Percentiles rank a stretch among this genome's conserved stretches.
Evolutionary conservation across 73 alveolate genomes (phyloP).

Genomic region (Uronychia binucleata): DNA sequence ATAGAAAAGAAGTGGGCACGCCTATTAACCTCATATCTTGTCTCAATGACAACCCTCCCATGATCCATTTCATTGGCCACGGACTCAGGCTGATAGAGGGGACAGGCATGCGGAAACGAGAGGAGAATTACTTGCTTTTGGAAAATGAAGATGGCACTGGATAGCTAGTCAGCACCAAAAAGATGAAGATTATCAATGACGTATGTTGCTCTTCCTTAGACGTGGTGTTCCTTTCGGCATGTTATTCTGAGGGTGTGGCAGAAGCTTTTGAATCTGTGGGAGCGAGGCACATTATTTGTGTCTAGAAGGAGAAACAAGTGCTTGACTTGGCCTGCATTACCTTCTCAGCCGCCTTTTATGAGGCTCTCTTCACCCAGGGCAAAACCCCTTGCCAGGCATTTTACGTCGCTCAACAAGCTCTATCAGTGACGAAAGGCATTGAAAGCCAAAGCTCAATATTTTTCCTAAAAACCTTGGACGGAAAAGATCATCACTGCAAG

Average conservation of each 20-base stretch:
- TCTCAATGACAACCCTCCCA: constrained; percentile 8
- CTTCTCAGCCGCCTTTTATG: constrained; percentile 13
- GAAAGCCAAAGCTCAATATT: constrained; percentile 22
- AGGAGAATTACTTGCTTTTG: constrained; percentile 13
- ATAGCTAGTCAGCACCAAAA: constrained; percentile 9
- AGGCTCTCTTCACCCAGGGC: constrained; percentile 8
- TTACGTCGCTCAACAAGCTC: constrained; percentile 21
- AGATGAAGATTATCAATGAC: constrained; percentile 16
- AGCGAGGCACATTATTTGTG: constrained; percentile 33
- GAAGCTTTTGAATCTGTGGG: constrained; percentile 17
- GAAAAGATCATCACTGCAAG: constrained; percentile 23
- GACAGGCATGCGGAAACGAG: constrained; percentile 7
- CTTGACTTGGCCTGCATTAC: constrained; percentile 34
- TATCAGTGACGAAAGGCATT: constrained; percentile 5
- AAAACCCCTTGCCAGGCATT: constrained; percentile 42
- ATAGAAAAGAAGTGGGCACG: constrained; percentile 10
- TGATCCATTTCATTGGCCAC: constrained; percentile 31
- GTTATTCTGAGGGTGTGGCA: constrained; percentile 25
- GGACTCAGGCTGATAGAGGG: constrained; percentile 1
- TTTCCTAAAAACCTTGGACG: constrained; percentile 5
- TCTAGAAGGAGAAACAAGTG: constrained; percentile 21
- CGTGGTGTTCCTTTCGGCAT: constrained; percentile 22
- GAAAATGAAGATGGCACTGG: constrained; percentile 52
- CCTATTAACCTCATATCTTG: constrained; percentile 24
- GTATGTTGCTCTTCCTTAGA: constrained; percentile 15